Evolutionary conservation across 352 stramenopile genomes (phyloP).

Genomic region (Achlya hypogyna): DNA sequence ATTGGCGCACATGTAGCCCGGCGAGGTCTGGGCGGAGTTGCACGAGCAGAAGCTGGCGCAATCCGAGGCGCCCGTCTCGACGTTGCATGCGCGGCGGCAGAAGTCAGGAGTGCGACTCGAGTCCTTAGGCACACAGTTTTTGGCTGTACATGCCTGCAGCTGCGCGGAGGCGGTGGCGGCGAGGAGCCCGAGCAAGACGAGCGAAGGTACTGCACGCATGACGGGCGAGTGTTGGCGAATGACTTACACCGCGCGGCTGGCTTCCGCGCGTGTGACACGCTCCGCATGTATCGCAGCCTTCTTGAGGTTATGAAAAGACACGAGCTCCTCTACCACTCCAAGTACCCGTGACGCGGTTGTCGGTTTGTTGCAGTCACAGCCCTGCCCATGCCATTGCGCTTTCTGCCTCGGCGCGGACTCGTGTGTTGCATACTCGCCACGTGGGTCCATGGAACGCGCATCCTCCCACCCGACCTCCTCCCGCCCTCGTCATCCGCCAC

Average conservation of each 20-base stretch:
- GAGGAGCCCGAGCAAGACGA: background rate
- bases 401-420: too few relatives aligned
- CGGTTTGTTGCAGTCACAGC: background rate
- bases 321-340: background rate
- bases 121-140: background rate
- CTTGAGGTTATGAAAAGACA: background rate
- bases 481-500: too few relatives aligned
- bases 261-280: background rate
- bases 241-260: background rate
- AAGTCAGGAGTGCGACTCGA: background rate
- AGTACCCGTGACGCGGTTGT: background rate
- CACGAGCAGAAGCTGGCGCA: background rate
- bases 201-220: slow-evolving; percentile 14
- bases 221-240: slow-evolving; percentile 2
- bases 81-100: slow-evolving; percentile 10
- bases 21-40: background rate
- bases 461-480: too few relatives aligned
- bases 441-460: too few relatives aligned
- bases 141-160: background rate
- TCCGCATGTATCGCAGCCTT: background rate
- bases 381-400: too few relatives aligned
- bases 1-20: background rate
- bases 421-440: too few relatives aligned
- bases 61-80: background rate
- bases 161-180: background rate